Evolutionary conservation across 306 rosid genomes (phyloP).

Genomic region (Carpinus viminea): DNA sequence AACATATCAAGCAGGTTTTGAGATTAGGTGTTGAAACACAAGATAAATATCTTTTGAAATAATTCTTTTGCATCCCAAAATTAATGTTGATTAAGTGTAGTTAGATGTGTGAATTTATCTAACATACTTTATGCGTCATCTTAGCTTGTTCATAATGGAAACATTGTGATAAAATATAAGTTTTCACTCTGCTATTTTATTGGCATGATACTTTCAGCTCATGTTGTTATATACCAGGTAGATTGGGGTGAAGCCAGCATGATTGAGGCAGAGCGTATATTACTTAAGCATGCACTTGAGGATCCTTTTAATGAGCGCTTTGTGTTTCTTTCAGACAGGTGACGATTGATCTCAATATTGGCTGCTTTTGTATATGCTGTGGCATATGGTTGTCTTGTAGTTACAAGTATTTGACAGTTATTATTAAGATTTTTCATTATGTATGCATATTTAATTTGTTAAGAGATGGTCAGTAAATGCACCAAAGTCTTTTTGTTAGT

Average conservation of each 20-base stretch:
- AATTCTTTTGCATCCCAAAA: neutral
- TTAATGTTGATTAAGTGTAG: neutral
- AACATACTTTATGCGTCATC: conserved; percentile 5
- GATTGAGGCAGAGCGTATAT: conserved; percentile 91
- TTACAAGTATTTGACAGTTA: neutral
- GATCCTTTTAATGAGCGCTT: conserved; percentile 90
- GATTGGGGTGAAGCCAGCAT: conserved; percentile 99
- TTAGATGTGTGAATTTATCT: conserved; percentile 14
- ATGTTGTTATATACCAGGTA: conserved; percentile 62
- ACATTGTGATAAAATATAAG: conserved; percentile 1
- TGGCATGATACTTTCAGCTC: conserved; percentile 30
- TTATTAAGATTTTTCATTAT: neutral
- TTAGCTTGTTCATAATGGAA: conserved; percentile 2
- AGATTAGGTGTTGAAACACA: neutral
- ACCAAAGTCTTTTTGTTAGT: neutral
- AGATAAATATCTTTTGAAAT: neutral
- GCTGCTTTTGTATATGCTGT: conserved; percentile 14
- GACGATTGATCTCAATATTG: conserved; percentile 49
- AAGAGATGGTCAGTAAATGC: neutral
- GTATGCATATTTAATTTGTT: conserved; percentile 10
- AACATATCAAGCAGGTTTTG: neutral
- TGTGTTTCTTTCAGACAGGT: conserved; percentile 97
- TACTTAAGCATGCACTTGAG: conserved; percentile 77
- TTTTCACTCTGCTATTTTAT: conserved; percentile 5
- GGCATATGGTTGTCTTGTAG: conserved; percentile 8